Evolutionary conservation across 2,329 filamentous ascomycete species (phyloP).

Genomic region (Hypoxylon sp.): DNA sequence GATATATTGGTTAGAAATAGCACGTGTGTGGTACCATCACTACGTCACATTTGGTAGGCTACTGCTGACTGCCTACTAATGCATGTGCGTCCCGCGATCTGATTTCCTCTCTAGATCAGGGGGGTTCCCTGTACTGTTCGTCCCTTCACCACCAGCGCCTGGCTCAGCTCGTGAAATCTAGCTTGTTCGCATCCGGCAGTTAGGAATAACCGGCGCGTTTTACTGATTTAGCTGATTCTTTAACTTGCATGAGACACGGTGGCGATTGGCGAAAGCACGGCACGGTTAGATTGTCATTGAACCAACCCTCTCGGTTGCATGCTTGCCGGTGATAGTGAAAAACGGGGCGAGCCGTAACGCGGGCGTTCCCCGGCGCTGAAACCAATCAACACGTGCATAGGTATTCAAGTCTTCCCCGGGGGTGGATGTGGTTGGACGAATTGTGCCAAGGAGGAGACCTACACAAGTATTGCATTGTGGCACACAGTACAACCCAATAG

Average conservation of each 20-base stretch:
- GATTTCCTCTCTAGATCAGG: neutral
- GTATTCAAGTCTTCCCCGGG: neutral
- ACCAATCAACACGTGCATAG: neutral
- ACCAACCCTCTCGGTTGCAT: neutral
- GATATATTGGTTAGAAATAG: neutral
- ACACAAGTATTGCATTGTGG: neutral
- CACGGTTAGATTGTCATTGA: neutral
- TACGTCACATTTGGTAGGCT: neutral
- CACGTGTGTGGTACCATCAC: neutral
- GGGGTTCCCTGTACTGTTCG: neutral
- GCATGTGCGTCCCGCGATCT: constrained; percentile 6
- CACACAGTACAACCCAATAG: neutral
- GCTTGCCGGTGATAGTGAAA: neutral
- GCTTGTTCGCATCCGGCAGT: constrained; percentile 4
- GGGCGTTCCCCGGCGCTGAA: constrained; percentile 2
- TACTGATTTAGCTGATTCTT: neutral
- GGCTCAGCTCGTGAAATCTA: neutral
- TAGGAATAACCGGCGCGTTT: neutral
- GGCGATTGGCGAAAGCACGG: neutral
- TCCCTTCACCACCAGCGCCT: neutral
- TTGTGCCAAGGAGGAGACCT: neutral
- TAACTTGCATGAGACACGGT: neutral
- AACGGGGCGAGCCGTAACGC: neutral
- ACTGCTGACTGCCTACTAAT: neutral
- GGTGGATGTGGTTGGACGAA: neutral